Evolutionary conservation across 352 stramenopile genomes (phyloP), one percentile per base, ranked within the genome.

Genomic region (Phytophthora megakarya): DNA sequence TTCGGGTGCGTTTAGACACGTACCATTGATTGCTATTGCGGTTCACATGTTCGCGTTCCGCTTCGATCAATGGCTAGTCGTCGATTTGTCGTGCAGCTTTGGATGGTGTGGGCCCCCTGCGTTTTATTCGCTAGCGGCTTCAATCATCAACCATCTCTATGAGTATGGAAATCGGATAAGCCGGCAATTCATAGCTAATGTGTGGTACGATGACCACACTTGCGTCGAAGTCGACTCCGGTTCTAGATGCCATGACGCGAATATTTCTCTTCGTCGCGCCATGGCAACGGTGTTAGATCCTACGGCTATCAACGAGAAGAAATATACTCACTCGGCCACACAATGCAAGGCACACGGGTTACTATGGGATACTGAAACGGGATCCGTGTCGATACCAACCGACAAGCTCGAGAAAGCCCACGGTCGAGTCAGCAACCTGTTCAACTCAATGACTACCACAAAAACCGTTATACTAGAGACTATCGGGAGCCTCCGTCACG

Each of bases 191-290:
- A 30, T 13, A 0, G 67, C 45, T 1, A 67, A 69, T 3, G 48
- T 64, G 15, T 72, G 68, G 63, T 76, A 63, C 28, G 62, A 76
- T 16, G 62, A 72, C 15, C 62, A 76, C 45, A 70, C 28, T 0
- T 70, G 53, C 21, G 28, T 67, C 9, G 63, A 76, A 56, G 4
- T 56, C 0, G 68, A 64, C 8, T 21, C 12, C 1, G 47, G 39
- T 2, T 49, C 38, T 0, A 25, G 39, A 0, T 62, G 70, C 0
- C 9, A 32, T 9, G 26, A 32, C 5, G 68, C 62, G 1, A 53
- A 71, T n/a, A 0, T 67, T 2, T 43, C 61, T 3, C 61, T 72
- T 0, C 55, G 70, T 19, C 43, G 33, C 5, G 51, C 60, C 1
- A 77, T 70, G 60, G 47, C 53, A 0, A 59, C 33, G 0, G 54